phyloP scores from a whole-genome alignment of 805 yeast species.

The Metschnikowia rubicola region DNA sequence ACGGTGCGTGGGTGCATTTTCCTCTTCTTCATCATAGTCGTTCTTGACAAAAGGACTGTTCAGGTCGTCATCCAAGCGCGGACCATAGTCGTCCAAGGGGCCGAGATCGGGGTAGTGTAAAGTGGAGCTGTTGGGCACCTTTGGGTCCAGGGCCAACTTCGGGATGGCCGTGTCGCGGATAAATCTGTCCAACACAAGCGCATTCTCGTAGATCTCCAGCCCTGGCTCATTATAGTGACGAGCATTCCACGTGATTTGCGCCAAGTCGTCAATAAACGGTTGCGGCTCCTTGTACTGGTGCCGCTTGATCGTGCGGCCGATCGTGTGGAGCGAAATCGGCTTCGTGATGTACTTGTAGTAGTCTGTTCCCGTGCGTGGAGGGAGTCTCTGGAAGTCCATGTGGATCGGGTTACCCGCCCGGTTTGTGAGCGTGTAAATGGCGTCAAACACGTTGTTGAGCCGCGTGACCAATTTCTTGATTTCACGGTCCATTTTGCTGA shows the following conservation, averaged over 20 bases:
- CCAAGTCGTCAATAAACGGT: conserved; percentile 71
- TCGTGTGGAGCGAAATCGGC: conserved; percentile 79
- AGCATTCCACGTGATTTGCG: conserved; percentile 89
- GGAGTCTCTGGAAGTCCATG: conserved; percentile 66
- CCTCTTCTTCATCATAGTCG: conserved; percentile 19
- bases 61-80: conserved; percentile 10
- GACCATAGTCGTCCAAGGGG: conserved; percentile 38
- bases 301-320: conserved; percentile 56
- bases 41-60: conserved; percentile 13
- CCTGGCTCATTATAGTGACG: conserved; percentile 73
- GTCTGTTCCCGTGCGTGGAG: conserved; percentile 67
- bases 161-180: conserved; percentile 48
- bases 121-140: conserved; percentile 30
- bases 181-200: conserved; percentile 53
- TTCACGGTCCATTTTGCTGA: conserved; percentile 33
- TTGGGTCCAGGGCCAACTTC: conserved; percentile 40
- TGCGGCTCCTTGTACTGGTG: conserved; percentile 56
- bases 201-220: conserved; percentile 66
- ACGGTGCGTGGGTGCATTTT: conserved; percentile 7
- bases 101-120: conserved; percentile 65
- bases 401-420: conserved; percentile 43
- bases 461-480: conserved; percentile 34
- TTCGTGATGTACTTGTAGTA: conserved; percentile 74
- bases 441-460: conserved; percentile 34
- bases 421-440: conserved; percentile 40